Evolutionary conservation across 495 filamentous ascomycete species (phyloP), one percentile per base, ranked within the genome.

Genomic region (Bacidia rubella): DNA sequence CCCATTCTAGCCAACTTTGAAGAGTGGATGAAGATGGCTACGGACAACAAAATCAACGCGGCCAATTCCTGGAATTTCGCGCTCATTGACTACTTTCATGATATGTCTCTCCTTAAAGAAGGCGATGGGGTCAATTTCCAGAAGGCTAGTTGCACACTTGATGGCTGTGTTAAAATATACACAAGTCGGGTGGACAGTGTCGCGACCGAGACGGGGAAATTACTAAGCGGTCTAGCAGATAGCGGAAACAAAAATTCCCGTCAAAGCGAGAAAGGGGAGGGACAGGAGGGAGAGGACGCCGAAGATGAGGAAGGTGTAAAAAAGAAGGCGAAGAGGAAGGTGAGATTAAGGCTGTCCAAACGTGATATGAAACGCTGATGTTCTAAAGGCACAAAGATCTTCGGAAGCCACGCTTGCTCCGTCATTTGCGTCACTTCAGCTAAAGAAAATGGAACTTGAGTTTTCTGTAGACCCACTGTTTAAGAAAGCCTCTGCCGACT

Each of bases 11-110:
- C 93, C 49, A 97, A 97, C 68, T 99, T 97, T 61, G 92, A 99
- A 66, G 93, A 99, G 63, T 97, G 92, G 92, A 97, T 99, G 93
- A 99, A 97, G 77, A 90, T 97, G 87, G 93, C 93, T 10, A 97
- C 90, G 21, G 92, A 99, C 71, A 99, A 99, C 73, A 99, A 99
- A 74, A 99, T 99, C 70, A 99, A 97, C 63, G 93, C 92, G 40
- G 81, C 85, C 22, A 99, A 99, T 66, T 96, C 92, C 17, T 99
- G 92, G 92, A 96, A 97, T 62, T 96, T 99, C 67, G 92, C 92
- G 1, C 77, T 99, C 5, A 99, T 99, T 63, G 92, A 99, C 65
- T 99, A 99, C 65, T 99, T 99, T 62, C 90, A 99, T 61, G 92
- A 99, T 61, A 96, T 99, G 93, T 95, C 88, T 3, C 69, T 99